A percentile compares a stretch with the other conserved stretches of the same genome.
Conservation (phyloP, 192 early-diverging fungal genomes). For the Geranomyces variabilis region DNA sequence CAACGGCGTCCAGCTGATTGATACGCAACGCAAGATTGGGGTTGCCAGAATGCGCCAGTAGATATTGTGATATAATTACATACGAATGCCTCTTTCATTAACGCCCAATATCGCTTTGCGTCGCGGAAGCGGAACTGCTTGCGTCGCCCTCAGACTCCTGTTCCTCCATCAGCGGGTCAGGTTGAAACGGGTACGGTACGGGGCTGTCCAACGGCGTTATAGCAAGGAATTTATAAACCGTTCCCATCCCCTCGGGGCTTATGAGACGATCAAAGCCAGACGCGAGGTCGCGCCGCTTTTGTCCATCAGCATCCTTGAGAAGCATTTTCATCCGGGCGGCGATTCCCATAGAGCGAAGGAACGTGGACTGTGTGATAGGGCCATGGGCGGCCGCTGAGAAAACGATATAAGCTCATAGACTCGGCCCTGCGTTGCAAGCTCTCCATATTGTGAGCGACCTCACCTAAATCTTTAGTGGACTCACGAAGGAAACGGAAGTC, state of each 20-base stretch:
- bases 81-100: too few relatives aligned
- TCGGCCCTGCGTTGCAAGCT: neutral
- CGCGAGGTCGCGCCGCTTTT: slow-evolving; percentile 65
- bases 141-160: too few relatives aligned
- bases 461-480: slow-evolving; percentile 29
- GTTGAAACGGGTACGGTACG: slow-evolving; percentile 44
- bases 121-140: too few relatives aligned
- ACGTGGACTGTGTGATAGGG: slow-evolving; percentile 76
- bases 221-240: slow-evolving; percentile 74
- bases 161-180: slow-evolving; percentile 8
- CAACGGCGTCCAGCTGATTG: too few relatives aligned
- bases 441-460: neutral
- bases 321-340: slow-evolving; percentile 40
- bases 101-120: too few relatives aligned
- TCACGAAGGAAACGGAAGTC: slow-evolving; percentile 65
- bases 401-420: neutral
- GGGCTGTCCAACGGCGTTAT: slow-evolving; percentile 20
- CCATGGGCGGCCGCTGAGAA: slow-evolving; percentile 52
- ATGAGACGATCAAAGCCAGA: slow-evolving; percentile 74
- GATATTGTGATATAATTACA: too few relatives aligned
- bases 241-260: slow-evolving; percentile 78
- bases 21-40: too few relatives aligned
- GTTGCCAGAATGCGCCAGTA: too few relatives aligned
- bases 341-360: slow-evolving; percentile 82
- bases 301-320: slow-evolving; percentile 34